phyloP scores from a whole-genome alignment of 2,329 filamentous ascomycete species.

The Fusarium euwallaceae region DNA sequence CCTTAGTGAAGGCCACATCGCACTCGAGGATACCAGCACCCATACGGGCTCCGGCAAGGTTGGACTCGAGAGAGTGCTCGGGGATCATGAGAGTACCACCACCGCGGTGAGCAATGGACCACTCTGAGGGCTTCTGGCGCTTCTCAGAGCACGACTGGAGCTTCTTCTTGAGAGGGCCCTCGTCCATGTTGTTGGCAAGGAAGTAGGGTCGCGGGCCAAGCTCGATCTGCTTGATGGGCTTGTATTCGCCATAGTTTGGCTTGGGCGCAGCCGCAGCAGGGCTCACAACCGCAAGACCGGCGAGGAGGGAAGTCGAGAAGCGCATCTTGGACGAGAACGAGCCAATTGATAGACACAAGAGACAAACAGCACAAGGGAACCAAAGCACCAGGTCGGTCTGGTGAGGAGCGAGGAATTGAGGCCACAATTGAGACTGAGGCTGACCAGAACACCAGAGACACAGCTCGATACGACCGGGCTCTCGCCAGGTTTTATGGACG shows the following conservation, averaged over 20 bases:
- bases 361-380: neutral
- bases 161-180: slow-evolving; percentile 69
- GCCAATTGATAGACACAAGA: slow-evolving; percentile 21
- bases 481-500: slow-evolving; percentile 36
- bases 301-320: slow-evolving; percentile 47
- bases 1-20: slow-evolving; percentile 75
- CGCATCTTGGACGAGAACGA: slow-evolving; percentile 47
- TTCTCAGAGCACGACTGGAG: slow-evolving; percentile 70
- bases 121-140: slow-evolving; percentile 64
- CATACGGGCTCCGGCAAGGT: slow-evolving; percentile 74
- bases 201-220: slow-evolving; percentile 75
- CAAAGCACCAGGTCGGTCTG: slow-evolving; percentile 11
- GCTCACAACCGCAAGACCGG: slow-evolving; percentile 48
- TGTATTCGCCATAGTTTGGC: slow-evolving; percentile 34
- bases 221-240: slow-evolving; percentile 64
- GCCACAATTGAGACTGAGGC: slow-evolving; percentile 28
- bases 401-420: slow-evolving; percentile 11
- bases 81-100: slow-evolving; percentile 73
- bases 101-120: slow-evolving; percentile 74
- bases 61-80: slow-evolving; percentile 72
- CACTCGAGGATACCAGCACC: slow-evolving; percentile 76
- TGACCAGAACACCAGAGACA: slow-evolving; percentile 14
- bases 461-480: slow-evolving; percentile 12
- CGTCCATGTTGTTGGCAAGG: slow-evolving; percentile 73
- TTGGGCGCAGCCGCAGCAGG: slow-evolving; percentile 47